A percentile compares a stretch with the other conserved stretches of the same genome.
phyloP scores from a whole-genome alignment of 441 rosid genomes.

The Arabidopsis hybrid region DNA sequence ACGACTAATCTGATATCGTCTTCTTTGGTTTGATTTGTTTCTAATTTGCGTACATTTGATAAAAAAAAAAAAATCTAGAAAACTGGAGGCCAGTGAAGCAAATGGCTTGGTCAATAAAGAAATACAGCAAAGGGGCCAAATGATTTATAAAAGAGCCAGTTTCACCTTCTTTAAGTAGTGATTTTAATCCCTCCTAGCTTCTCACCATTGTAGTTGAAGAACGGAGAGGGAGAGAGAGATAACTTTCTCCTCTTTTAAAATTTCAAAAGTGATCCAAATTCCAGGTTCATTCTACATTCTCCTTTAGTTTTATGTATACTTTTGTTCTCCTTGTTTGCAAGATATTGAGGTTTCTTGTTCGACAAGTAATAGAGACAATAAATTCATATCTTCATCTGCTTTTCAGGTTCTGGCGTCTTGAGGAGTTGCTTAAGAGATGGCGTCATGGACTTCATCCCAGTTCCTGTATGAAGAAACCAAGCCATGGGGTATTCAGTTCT shows the following conservation, averaged over 20 bases:
- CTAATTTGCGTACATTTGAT: neutral
- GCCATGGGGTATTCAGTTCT: slow-evolving; percentile 70
- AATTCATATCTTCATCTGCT: slow-evolving; percentile 2
- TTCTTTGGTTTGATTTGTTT: slow-evolving; percentile 14
- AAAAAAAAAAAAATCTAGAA: neutral
- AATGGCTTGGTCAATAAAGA: slow-evolving; percentile 20
- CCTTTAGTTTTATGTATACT: neutral
- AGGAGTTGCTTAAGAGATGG: slow-evolving; percentile 25
- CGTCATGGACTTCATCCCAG: slow-evolving; percentile 46
- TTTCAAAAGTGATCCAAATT: slow-evolving; percentile 16
- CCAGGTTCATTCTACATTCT: neutral
- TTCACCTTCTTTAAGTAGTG: slow-evolving; percentile 36
- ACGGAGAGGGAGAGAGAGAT: neutral
- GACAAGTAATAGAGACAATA: neutral
- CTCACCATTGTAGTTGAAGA: slow-evolving; percentile 26
- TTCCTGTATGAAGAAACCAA: slow-evolving; percentile 47
- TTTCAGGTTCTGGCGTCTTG: slow-evolving; percentile 26
- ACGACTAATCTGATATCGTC: neutral
- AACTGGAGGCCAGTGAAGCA: slow-evolving; percentile 38
- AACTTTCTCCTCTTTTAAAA: neutral
- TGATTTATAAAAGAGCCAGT: neutral
- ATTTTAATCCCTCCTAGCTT: neutral
- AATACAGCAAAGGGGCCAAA: slow-evolving; percentile 29
- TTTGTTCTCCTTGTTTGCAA: neutral
- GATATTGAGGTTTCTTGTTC: neutral